Evolutionary conservation across 1,139 yeast species (phyloP), one percentile per base, ranked within the genome.

Genomic region (Geotrichum restrictum): DNA sequence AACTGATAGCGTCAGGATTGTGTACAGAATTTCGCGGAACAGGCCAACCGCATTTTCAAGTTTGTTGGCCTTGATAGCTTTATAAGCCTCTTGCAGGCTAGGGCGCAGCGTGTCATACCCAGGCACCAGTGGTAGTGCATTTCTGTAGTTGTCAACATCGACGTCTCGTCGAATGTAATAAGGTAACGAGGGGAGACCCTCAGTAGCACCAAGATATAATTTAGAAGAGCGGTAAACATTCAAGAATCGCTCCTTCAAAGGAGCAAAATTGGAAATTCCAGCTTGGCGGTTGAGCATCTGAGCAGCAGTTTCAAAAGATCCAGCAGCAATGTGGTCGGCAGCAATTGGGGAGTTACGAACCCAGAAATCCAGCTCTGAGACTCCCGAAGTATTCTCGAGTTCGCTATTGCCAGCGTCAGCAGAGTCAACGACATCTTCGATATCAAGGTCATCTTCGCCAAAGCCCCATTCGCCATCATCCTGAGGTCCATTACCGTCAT

Each of bases 231-330:
- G 83, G 69, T 86, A 93, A 29, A 89, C 85, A 62, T 88, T 93
- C 67, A 86, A 63, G 74, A 93, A 94, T 57, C 96, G 78, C 39
- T 76, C 67, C 70, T 93, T 83, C 60, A 94, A 78, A 21, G 98
- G 98, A 63, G 83, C 95, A 68, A 94, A 91, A 61, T 88, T 78
- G 40, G 81, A 83, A 51, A 88, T 79, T 60, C 98, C 98, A 51
- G 85, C 77, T 71, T 94, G 98, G 64, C 94, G 85, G 71, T 85
- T 81, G 64, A 94, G 78, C 65, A 94, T 79, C 62, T 88, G 93
- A 39, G 97, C 94, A 45, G 98, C 98, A 57, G 93, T 88, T 59
- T 91, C 98, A 68, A 91, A 89, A 5, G 95, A 88, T 61, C 99
- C 99, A 1, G 97, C 91, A 1, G 98, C 97, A 64, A 85, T 89